These are phyloP conservation scores for Barnettozyma siamensis DNA, from an alignment of 805 yeast genomes.

Conservation along the genomic window DNA sequence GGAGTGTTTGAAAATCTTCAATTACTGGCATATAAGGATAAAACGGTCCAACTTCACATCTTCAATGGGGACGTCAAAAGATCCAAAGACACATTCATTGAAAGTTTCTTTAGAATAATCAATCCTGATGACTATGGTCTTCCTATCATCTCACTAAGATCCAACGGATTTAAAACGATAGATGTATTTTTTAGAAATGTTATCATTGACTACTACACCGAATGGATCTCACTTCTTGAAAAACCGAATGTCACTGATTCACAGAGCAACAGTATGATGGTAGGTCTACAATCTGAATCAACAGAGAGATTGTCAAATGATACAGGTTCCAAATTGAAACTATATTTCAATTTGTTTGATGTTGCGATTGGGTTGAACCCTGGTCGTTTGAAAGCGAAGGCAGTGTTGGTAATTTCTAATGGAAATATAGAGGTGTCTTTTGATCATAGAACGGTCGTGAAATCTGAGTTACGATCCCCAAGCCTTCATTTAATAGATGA, in stretches of 20 bases:
- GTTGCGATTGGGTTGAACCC: slow-evolving; percentile 63
- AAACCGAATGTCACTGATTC: slow-evolving; percentile 8
- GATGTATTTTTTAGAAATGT: slow-evolving; percentile 44
- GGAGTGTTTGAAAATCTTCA: slow-evolving; percentile 15
- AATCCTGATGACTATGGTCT: slow-evolving; percentile 29
- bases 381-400: slow-evolving; percentile 48
- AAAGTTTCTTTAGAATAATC: slow-evolving; percentile 29
- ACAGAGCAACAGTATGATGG: not conserved
- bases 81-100: slow-evolving; percentile 10
- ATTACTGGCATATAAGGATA: slow-evolving; percentile 14
- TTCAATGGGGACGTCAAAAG: slow-evolving; percentile 13
- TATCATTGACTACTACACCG: slow-evolving; percentile 51
- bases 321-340: slow-evolving; percentile 8
- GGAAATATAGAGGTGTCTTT: slow-evolving; percentile 48
- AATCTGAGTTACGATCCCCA: slow-evolving; percentile 34
- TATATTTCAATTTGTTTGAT: slow-evolving; percentile 34
- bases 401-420: slow-evolving; percentile 43
- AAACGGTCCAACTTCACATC: slow-evolving; percentile 16
- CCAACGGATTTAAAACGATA: slow-evolving; percentile 29
- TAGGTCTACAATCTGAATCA: slow-evolving; percentile 6
- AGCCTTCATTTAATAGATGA: slow-evolving; percentile 56
- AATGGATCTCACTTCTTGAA: slow-evolving; percentile 47
- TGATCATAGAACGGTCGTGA: slow-evolving; percentile 29
- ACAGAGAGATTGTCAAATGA: slow-evolving; percentile 1
- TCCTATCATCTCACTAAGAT: slow-evolving; percentile 38